Conservation (phyloP, 2,329 filamentous ascomycete species). For the Zasmidium angulare region DNA sequence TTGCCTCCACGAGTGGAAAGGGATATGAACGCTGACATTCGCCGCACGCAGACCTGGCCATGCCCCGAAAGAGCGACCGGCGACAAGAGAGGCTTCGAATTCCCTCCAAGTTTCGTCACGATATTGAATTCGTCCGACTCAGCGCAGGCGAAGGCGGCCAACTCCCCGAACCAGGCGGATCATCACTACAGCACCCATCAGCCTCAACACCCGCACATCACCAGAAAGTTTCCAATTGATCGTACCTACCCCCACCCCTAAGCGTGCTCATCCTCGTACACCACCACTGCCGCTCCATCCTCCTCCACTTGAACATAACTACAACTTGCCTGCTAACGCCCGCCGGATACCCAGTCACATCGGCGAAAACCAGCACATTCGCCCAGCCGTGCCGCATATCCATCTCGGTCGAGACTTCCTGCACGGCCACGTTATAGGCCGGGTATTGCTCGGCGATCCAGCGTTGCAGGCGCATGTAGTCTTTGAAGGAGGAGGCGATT, state of each 20-base stretch:
- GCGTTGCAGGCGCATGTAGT: not conserved
- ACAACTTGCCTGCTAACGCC: not conserved
- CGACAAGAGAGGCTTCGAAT: too few species aligned
- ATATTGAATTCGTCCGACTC: too few species aligned
- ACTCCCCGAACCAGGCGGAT: too few species aligned
- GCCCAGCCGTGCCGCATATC: not conserved
- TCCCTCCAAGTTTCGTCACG: too few species aligned
- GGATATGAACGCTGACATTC: too few species aligned
- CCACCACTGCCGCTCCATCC: not conserved
- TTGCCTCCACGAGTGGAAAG: conserved; percentile 6
- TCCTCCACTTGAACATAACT: not conserved
- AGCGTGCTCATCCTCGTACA: not conserved
- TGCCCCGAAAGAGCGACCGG: too few species aligned
- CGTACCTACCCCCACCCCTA: not conserved
- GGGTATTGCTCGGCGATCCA: not conserved
- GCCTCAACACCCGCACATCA: not conserved
- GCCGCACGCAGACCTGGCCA: too few species aligned
- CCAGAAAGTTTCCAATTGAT: not conserved
- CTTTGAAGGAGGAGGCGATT: not conserved
- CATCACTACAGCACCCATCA: too few species aligned
- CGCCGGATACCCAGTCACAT: not conserved
- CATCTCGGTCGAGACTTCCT: not conserved
- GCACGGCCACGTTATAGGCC: not conserved
- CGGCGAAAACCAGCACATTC: not conserved
- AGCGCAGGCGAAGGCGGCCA: too few species aligned